Percentiles rank a stretch among this genome's conserved stretches.
These are phyloP conservation scores for Haberlea rhodopensis DNA, from an alignment of 257 asterid genomes.

Conservation along the genomic window DNA sequence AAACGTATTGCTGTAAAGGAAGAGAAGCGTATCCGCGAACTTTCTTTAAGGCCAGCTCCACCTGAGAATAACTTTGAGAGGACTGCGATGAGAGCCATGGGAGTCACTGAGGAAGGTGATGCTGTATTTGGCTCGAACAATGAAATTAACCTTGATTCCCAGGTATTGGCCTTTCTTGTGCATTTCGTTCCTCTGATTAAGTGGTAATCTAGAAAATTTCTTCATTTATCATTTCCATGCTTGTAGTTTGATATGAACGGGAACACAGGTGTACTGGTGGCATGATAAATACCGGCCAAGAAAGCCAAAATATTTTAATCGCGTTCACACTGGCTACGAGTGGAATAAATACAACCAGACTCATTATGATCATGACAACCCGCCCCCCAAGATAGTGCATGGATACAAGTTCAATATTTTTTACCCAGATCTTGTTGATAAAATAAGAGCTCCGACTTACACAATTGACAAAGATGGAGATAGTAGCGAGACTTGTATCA, in stretches of 20 bases:
- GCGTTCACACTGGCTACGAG: conserved; percentile 84
- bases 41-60: conserved; percentile 55
- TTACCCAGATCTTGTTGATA: conserved; percentile 83
- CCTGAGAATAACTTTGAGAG: conserved; percentile 71
- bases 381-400: conserved; percentile 87
- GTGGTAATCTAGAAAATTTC: conserved; percentile 7
- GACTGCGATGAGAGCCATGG: conserved; percentile 77
- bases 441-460: conserved; percentile 64
- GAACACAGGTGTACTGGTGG: conserved; percentile 87
- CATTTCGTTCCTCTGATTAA: background rate
- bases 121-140: conserved; percentile 77
- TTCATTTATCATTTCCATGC: conserved; percentile 8
- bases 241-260: conserved; percentile 14
- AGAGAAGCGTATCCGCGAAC: conserved; percentile 80
- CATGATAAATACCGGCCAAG: conserved; percentile 85
- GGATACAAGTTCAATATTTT: conserved; percentile 89
- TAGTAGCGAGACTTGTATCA: conserved; percentile 73
- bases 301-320: conserved; percentile 78
- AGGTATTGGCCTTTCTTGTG: conserved; percentile 37
- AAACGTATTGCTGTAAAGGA: conserved; percentile 75
- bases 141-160: conserved; percentile 77
- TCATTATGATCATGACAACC: conserved; percentile 78
- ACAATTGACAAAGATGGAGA: conserved; percentile 79
- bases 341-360: conserved; percentile 93
- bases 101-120: conserved; percentile 94